Base-by-base conservation (phyloP, 352 stramenopile genomes). In the Phytophthora boehmeriae region DNA sequence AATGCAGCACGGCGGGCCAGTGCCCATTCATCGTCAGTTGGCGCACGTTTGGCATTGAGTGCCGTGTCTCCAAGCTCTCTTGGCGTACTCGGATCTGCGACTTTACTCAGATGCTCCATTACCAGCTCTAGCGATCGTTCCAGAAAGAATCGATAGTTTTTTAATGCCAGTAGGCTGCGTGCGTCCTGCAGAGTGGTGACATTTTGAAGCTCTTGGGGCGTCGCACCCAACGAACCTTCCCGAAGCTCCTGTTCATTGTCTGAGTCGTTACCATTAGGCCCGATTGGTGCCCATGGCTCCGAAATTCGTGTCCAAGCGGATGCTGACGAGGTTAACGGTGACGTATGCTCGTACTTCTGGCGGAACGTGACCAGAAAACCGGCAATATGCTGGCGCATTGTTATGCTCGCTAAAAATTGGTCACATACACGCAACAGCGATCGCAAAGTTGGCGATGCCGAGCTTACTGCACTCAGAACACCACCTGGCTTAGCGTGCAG, bases 91-190 rank as follows among this genome's bases (percentile, higher is more conserved):
- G 63, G 43, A 43, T 66, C 34, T 28, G 57, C 58, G 2, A 63
- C 41, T 30, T 55, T 45, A 1, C 42, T 28, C 19, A 90, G 53
- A 48, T 86, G 67, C 6, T 80, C 55, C 66, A 90, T 76, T 17
- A 88, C 73, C 1, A 78, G 60, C 17, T 70, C 67, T 16, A 93
- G 64, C 8, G 78, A 75, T 25, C 80, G 72, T 59, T 93, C 84
- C 19, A 93, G 35, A 47, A 89, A 93, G 44, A 89, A 88, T 0
- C 84, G 79, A 55, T 90, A 93, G 49, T 80, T 87, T 59, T 89
- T 89, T 1, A 93, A 47, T 1, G 84, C 84, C 10, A 84, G 43
- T 27, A 90, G 27, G 59, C 77, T 83, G 8, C 79, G 74, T 5
- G 75, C 68, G 35, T 90, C 76, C 30, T 84, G 76, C 35, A 83